These are phyloP conservation scores for Emericellopsis atlantica DNA, from an alignment of 2,329 filamentous ascomycete genomes.

Conservation along the genomic window DNA sequence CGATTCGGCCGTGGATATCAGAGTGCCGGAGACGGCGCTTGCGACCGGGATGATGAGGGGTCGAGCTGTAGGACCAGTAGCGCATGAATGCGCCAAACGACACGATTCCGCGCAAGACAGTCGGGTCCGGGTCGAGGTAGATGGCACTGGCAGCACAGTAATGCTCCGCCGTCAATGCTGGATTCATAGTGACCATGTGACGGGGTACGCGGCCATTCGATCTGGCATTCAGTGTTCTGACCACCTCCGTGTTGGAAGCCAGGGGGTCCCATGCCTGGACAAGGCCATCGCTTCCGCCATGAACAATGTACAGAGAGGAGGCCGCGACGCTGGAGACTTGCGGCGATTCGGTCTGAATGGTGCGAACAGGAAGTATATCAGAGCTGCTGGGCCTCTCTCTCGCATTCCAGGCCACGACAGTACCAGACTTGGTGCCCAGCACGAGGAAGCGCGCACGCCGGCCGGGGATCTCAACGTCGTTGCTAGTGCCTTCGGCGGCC, in stretches of 20 bases:
- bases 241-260: constrained; percentile 62
- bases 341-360: constrained; percentile 83
- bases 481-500: background rate
- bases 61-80: constrained; percentile 89
- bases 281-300: constrained; percentile 87
- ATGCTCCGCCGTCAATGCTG: constrained; percentile 55
- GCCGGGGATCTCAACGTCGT: constrained; percentile 59
- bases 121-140: constrained; percentile 76
- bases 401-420: constrained; percentile 75
- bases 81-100: constrained; percentile 77
- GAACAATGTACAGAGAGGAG: constrained; percentile 77
- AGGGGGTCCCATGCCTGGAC: constrained; percentile 97
- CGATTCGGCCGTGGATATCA: constrained; percentile 38
- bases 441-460: constrained; percentile 72
- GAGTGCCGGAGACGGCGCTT: constrained; percentile 69
- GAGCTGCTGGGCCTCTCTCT: constrained; percentile 40
- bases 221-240: constrained; percentile 77
- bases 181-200: constrained; percentile 41
- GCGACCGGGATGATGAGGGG: constrained; percentile 59
- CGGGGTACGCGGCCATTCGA: constrained; percentile 75
- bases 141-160: constrained; percentile 77
- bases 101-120: constrained; percentile 72
- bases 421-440: constrained; percentile 65
- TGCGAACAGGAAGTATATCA: constrained; percentile 56
- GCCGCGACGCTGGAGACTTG: constrained; percentile 73